Percentiles rank a stretch among this genome's conserved stretches.
These are phyloP conservation scores for Wickerhamomyces tratensis DNA, from an alignment of 805 yeast species.

Conservation along the genomic window DNA sequence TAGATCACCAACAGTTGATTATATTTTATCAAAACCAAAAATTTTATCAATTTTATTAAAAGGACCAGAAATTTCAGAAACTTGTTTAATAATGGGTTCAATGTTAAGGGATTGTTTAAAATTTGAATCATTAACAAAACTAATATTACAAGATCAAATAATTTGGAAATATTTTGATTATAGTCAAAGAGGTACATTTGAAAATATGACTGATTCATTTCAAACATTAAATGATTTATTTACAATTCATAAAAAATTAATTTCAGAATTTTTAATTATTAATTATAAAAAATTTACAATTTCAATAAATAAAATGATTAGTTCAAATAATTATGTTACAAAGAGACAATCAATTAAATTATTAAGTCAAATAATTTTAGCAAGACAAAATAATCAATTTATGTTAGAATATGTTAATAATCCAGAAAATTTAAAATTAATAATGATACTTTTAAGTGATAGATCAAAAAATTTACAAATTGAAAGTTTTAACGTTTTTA, in stretches of 20 bases:
- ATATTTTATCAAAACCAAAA: conserved; percentile 57
- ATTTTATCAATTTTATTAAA: conserved; percentile 51
- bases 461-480: conserved; percentile 81
- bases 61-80: conserved; percentile 68
- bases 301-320: conserved; percentile 59
- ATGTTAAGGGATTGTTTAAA: conserved; percentile 81
- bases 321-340: conserved; percentile 79
- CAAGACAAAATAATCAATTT: conserved; percentile 58
- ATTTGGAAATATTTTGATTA: conserved; percentile 82
- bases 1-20: conserved; percentile 82
- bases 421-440: conserved; percentile 72
- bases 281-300: conserved; percentile 51
- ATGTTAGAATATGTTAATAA: conserved; percentile 73
- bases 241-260: conserved; percentile 57
- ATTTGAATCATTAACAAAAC: conserved; percentile 57
- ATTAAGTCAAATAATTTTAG: conserved; percentile 60
- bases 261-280: conserved; percentile 36
- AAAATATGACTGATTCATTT: conserved; percentile 84
- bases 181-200: conserved; percentile 71
- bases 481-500: conserved; percentile 90
- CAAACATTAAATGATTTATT: conserved; percentile 65
- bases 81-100: conserved; percentile 64
- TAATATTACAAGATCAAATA: conserved; percentile 45
- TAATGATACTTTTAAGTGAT: conserved; percentile 82
- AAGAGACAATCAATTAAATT: conserved; percentile 83